A percentile compares a stretch with the other conserved stretches of the same genome.
Conservation (phyloP, 2,329 filamentous ascomycete species). For the Bipolaris sorokiniana region DNA sequence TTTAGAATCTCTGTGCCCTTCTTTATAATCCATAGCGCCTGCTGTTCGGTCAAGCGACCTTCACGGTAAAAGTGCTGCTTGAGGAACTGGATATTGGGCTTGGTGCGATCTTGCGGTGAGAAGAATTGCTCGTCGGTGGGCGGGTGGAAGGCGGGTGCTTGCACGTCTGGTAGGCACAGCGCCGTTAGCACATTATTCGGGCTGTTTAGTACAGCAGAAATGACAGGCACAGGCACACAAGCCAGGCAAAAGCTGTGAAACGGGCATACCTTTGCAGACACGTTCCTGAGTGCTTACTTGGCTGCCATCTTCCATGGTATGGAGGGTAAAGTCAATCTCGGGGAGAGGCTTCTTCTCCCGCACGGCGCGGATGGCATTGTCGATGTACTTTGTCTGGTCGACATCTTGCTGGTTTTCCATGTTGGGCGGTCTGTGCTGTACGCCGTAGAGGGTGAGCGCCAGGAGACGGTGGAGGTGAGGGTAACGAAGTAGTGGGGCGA, state of each 20-base stretch:
- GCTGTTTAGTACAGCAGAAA: conserved; percentile 1
- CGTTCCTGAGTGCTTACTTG: conserved; percentile 95
- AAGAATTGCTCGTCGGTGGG: conserved; percentile 95
- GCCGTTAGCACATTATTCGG: conserved; percentile 32
- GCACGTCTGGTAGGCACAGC: conserved; percentile 72
- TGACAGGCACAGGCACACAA: conserved; percentile 3
- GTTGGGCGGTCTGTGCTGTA: conserved; percentile 31
- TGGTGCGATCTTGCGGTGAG: conserved; percentile 80
- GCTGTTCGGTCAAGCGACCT: conserved; percentile 94
- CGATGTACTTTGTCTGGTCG: conserved; percentile 62
- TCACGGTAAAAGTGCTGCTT: conserved; percentile 99
- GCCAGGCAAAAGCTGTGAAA: conserved; percentile 4
- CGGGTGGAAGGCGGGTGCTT: conserved; percentile 92
- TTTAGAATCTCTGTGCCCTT: conserved; percentile 86
- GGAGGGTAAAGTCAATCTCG: conserved; percentile 97
- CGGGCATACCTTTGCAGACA: conserved; percentile 88
- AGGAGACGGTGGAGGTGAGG: conserved; percentile 33
- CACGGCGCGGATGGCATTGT: conserved; percentile 91
- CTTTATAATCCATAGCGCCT: conserved; percentile 93
- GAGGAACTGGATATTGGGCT: conserved; percentile 91
- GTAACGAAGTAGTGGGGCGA: conserved; percentile 42
- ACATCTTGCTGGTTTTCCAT: conserved; percentile 46
- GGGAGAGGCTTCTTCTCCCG: conserved; percentile 93
- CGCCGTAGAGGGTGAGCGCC: conserved; percentile 30
- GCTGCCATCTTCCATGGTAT: conserved; percentile 96